These are phyloP conservation scores for Neurospora africana DNA, from an alignment of 495 filamentous ascomycete genomes.

Conservation along the genomic window DNA sequence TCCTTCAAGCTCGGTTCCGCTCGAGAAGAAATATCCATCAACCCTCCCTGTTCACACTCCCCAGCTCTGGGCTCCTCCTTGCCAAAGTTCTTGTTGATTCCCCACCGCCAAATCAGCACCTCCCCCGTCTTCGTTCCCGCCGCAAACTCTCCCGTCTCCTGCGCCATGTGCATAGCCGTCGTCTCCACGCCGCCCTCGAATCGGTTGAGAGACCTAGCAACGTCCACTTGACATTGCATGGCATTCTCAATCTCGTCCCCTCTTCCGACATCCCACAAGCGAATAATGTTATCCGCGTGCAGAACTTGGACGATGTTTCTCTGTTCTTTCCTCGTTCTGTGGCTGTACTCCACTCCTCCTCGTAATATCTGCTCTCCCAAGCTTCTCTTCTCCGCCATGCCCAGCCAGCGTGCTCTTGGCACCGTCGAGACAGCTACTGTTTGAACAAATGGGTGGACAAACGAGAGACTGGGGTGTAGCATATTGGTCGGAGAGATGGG, in stretches of 20 bases:
- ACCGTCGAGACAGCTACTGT: constrained; percentile 55
- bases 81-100: constrained; percentile 54
- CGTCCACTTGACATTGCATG: constrained; percentile 69
- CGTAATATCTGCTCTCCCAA: constrained; percentile 61
- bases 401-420: constrained; percentile 73
- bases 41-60: constrained; percentile 44
- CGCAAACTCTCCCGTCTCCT: constrained; percentile 71
- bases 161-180: constrained; percentile 61
- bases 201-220: constrained; percentile 71
- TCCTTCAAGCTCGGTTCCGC: constrained; percentile 72
- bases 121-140: constrained; percentile 74
- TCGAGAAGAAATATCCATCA: constrained; percentile 64
- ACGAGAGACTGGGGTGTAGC: constrained; percentile 69
- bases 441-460: constrained; percentile 81
- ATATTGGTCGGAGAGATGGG: constrained; percentile 86
- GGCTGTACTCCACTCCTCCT: constrained; percentile 62
- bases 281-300: constrained; percentile 77
- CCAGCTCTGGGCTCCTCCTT: constrained; percentile 40
- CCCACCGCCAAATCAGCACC: constrained; percentile 81
- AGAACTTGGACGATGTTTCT: constrained; percentile 72
- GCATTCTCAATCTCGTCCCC: constrained; percentile 89
- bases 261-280: constrained; percentile 84
- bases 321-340: constrained; percentile 61
- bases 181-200: constrained; percentile 62
- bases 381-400: constrained; percentile 66